Evolutionary conservation across 140 eudicot species (phyloP), one percentile per base, ranked within the genome.

Genomic region (Erigeron philadelphicus): DNA sequence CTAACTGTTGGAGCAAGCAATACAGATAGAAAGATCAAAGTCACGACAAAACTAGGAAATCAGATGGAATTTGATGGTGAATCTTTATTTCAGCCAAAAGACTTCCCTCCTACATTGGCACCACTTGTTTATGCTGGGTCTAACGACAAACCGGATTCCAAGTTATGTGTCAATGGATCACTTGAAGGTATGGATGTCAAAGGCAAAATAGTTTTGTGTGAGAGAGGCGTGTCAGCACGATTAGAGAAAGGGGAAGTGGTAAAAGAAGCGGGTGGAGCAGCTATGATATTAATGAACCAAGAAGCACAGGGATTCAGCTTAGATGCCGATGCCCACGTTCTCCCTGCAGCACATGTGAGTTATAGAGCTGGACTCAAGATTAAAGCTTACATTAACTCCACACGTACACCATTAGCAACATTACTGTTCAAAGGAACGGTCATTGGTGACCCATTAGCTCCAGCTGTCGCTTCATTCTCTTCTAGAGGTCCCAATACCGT

Each of bases 1-100:
- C 44, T 61, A 31, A 61, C 66, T 5, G 66, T 31, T 61, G 66
- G 48, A 61, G 66, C 66, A 35, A 61, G 66, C 66, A 61, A 45
- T 11, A 61, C 48, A 31, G 66, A 61, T 19, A 61, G 66, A 61
- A 31, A 35, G 10, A 38, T 61, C 44, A 61, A 61, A 61, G 66
- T 11, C 47, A 35, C 48, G 0, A 19, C 45, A 9, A 61, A 61
- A 41, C 66, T 61, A 31, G 66, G 66, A 38, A 61, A 61, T 23
- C 1, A 40, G 23, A 38, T 61, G 48, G 66, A 61, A 61, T 61
- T 61, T 6, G 66, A 61, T 6, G 66, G 66, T n/a, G 66, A 61
- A 38, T 61, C 66, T 1, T 61, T 61, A 61, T 61, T 12, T 12
- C 66, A 61, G 46, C 66, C 66, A 6, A 61, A 61, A 61, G 23